phyloP scores from a whole-genome alignment of 225 moss, liverwort and hornwort genomes.

The Thuidium tamariscinum region DNA sequence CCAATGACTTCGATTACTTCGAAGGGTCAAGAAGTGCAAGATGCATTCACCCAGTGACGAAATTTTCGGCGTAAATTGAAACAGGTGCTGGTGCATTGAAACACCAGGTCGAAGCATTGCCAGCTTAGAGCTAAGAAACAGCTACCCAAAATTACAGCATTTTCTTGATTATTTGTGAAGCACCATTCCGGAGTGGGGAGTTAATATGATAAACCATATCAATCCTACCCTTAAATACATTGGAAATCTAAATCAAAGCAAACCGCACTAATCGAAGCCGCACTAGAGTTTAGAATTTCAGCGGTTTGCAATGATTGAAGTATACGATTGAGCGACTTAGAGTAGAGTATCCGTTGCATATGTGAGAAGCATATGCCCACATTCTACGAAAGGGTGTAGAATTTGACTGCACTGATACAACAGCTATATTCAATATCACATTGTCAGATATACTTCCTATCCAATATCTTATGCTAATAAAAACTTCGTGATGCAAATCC shows the following conservation, averaged over 20 bases:
- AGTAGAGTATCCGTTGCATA: background rate
- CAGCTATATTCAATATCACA: background rate
- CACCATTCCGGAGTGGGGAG: background rate
- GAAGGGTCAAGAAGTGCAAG: background rate
- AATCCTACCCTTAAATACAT: background rate
- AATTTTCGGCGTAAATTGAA: background rate
- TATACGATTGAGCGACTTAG: background rate
- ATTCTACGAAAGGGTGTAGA: background rate
- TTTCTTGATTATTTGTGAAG: background rate
- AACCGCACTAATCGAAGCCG: background rate
- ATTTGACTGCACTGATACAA: background rate
- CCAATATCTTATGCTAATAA: background rate
- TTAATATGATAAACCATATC: background rate
- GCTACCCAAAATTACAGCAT: background rate
- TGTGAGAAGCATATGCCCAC: background rate
- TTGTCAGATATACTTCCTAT: background rate
- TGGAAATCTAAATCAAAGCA: background rate
- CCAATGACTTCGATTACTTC: background rate
- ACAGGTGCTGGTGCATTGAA: background rate
- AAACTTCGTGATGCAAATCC: background rate
- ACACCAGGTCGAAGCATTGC: background rate
- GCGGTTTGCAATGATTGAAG: background rate
- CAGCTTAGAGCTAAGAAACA: background rate
- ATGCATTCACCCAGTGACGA: background rate
- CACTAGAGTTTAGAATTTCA: background rate